phyloP scores from a whole-genome alignment of 2,329 filamentous ascomycete genomes.

The Paraphoma chrysanthemicola region DNA sequence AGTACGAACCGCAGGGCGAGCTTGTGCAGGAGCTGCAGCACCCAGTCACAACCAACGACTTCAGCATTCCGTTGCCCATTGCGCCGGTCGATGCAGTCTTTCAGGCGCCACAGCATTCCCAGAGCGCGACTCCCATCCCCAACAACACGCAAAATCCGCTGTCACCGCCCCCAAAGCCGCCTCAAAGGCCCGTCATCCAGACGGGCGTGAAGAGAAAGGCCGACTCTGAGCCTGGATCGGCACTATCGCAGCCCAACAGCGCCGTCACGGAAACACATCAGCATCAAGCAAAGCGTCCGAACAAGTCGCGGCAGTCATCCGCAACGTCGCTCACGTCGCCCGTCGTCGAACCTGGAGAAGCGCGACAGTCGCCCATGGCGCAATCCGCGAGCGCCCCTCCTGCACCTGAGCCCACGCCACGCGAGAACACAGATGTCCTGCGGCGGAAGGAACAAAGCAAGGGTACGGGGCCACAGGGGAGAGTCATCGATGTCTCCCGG shows the following conservation, averaged over 20 bases:
- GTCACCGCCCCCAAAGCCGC: constrained; percentile 34
- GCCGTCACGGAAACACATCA: constrained; percentile 10
- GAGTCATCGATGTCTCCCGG: constrained; percentile 43
- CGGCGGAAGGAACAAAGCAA: constrained; percentile 36
- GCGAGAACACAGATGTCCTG: constrained; percentile 23
- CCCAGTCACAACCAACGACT: constrained; percentile 43
- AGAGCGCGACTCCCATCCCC: constrained; percentile 16
- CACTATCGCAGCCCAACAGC: constrained; percentile 30
- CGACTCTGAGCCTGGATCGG: constrained; percentile 38
- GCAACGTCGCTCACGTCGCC: constrained; percentile 36
- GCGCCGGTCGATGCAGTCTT: constrained; percentile 19
- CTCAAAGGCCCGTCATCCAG: constrained; percentile 27
- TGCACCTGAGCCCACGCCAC: constrained; percentile 20
- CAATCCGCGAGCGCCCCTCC: constrained; percentile 19
- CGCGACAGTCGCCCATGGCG: constrained; percentile 28
- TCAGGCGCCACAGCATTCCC: constrained; percentile 27
- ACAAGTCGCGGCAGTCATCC: constrained; percentile 42
- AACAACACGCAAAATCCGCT: constrained; percentile 26
- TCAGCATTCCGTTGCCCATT: constrained; percentile 46
- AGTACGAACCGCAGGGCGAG: constrained; percentile 56
- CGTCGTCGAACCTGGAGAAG: constrained; percentile 19
- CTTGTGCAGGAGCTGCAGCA: constrained; percentile 47
- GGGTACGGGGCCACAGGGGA: constrained; percentile 42
- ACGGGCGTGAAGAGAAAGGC: constrained; percentile 48
- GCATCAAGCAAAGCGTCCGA: constrained; percentile 40